A percentile compares a stretch with the other conserved stretches of the same genome.
Evolutionary conservation across 2,329 filamentous ascomycete genomes (phyloP).

Genomic region (Cordyceps tenuipes): DNA sequence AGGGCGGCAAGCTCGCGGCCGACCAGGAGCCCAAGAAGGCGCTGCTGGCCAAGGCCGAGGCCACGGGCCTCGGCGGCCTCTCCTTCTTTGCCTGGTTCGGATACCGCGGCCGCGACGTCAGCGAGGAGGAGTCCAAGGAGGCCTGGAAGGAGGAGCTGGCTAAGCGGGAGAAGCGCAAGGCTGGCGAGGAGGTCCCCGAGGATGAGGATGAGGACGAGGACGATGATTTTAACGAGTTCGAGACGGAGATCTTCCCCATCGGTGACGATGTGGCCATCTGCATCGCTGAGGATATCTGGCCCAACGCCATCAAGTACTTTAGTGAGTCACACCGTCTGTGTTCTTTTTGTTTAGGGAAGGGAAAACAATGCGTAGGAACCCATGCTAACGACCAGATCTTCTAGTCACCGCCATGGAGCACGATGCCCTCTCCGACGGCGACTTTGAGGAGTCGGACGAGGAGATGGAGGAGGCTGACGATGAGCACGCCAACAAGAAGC

Average conservation of each 20-base stretch:
- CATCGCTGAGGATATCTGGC: slow-evolving; percentile 82
- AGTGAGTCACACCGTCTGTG: slow-evolving; percentile 52
- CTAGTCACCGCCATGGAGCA: slow-evolving; percentile 52
- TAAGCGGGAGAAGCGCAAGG: slow-evolving; percentile 40
- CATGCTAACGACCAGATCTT: slow-evolving; percentile 5
- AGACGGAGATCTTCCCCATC: slow-evolving; percentile 78
- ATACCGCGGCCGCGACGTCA: slow-evolving; percentile 62
- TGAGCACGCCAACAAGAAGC: slow-evolving; percentile 32
- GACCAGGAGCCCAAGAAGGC: slow-evolving; percentile 41
- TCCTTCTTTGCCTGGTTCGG: slow-evolving; percentile 91
- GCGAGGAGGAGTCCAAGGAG: slow-evolving; percentile 60
- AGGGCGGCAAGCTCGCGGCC: slow-evolving; percentile 26
- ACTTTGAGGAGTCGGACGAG: slow-evolving; percentile 50
- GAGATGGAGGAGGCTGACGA: slow-evolving; percentile 33
- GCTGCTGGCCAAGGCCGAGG: slow-evolving; percentile 46
- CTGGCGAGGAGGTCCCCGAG: slow-evolving; percentile 42
- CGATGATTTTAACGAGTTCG: slow-evolving; percentile 53
- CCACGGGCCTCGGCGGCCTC: slow-evolving; percentile 52
- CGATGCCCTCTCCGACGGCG: slow-evolving; percentile 57
- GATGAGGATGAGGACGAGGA: slow-evolving; percentile 50
- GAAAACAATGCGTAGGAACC: background rate
- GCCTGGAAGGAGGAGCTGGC: slow-evolving; percentile 54
- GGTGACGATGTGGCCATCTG: slow-evolving; percentile 75
- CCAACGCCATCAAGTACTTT: slow-evolving; percentile 83
- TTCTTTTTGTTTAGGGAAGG: background rate